Percentiles rank a stretch among this genome's conserved stretches.
These are phyloP conservation scores for Babesia divergens DNA, from an alignment of 169 alveolate species.

Conservation along the genomic window DNA sequence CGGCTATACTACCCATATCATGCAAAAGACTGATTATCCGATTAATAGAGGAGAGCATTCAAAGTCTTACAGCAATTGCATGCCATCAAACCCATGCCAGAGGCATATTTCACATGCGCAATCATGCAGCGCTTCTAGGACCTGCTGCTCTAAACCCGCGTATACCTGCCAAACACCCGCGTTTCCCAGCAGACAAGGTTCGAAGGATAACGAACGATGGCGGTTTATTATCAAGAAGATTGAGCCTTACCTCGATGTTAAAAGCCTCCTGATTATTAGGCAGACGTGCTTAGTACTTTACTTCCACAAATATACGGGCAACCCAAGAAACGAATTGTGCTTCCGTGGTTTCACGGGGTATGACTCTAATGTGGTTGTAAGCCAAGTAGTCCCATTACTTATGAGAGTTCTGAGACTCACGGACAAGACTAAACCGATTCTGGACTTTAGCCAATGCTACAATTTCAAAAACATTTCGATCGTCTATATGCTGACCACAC, in stretches of 20 bases:
- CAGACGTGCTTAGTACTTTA: conserved; percentile 73
- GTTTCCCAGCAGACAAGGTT: not conserved
- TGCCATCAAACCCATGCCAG: too few species aligned
- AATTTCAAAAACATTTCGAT: conserved; percentile 78
- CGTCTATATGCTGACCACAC: conserved; percentile 74
- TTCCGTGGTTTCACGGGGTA: conserved; percentile 74
- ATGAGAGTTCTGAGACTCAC: conserved; percentile 55
- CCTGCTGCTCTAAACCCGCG: too few species aligned
- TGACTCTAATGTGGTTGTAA: conserved; percentile 62
- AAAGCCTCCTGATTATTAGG: conserved; percentile 66
- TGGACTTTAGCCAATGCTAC: conserved; percentile 79
- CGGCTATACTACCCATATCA: too few species aligned
- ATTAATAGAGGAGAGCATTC: too few species aligned
- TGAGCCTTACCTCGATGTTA: conserved; percentile 75
- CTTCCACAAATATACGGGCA: conserved; percentile 58
- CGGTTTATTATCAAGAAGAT: conserved; percentile 51
- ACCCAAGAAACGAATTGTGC: conserved; percentile 59
- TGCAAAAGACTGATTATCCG: too few species aligned
- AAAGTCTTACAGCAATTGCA: too few species aligned
- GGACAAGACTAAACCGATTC: conserved; percentile 58
- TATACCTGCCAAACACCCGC: not conserved
- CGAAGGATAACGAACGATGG: conserved; percentile 67
- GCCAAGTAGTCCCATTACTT: conserved; percentile 63
- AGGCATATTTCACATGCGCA: too few species aligned
- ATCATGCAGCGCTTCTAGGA: too few species aligned